phyloP scores from a whole-genome alignment of 768 basidiomycete species.

The Panaeolus papilionaceus region DNA sequence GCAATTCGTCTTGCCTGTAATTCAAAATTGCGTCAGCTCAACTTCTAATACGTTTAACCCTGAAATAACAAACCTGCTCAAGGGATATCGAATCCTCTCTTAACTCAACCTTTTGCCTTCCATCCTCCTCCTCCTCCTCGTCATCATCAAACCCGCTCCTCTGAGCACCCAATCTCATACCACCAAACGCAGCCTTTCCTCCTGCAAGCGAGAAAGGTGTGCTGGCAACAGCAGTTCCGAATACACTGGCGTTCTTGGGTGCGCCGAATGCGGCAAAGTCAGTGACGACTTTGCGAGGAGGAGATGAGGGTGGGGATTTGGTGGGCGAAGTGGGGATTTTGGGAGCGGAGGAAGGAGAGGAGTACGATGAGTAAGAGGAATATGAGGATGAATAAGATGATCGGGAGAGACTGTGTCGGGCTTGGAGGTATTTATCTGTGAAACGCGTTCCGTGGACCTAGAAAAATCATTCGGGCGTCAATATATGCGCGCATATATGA shows the following conservation, averaged over 20 bases:
- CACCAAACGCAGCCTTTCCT: conserved; percentile 85
- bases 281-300: conserved; percentile 86
- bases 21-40: background rate
- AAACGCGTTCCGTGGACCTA: conserved; percentile 96
- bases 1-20: conserved; percentile 80
- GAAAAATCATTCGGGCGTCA: conserved; percentile 4
- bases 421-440: conserved; percentile 93
- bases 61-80: conserved; percentile 73
- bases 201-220: conserved; percentile 82
- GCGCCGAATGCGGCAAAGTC: conserved; percentile 90
- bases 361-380: conserved; percentile 55
- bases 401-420: conserved; percentile 64
- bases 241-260: conserved; percentile 76
- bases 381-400: conserved; percentile 61
- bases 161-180: conserved; percentile 56
- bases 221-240: conserved; percentile 82
- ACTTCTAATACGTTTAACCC: background rate
- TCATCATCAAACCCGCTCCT: conserved; percentile 57
- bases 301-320: conserved; percentile 54
- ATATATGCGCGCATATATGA: conserved; percentile 20
- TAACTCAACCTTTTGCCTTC: conserved; percentile 77
- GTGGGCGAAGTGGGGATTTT: conserved; percentile 52
- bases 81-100: conserved; percentile 87
- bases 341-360: conserved; percentile 47
- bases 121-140: conserved; percentile 74